Evolutionary conservation across 768 basidiomycete genomes (phyloP).

Genomic region (Lactifluus piperatus): DNA sequence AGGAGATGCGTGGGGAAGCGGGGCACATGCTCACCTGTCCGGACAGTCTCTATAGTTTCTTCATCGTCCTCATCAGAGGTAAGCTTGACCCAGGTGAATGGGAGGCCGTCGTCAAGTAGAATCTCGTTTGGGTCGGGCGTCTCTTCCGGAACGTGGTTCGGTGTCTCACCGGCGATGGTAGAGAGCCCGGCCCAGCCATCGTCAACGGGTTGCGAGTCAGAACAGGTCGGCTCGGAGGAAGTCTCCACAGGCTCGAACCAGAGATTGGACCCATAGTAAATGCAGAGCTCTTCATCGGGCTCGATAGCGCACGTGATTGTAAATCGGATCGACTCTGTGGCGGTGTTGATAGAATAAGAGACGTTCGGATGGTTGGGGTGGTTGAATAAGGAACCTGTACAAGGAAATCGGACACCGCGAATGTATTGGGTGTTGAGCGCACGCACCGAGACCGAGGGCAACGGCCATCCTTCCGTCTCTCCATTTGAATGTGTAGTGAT

Average conservation of each 20-base stretch:
- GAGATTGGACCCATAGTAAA: conserved; percentile 62
- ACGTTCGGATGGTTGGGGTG: conserved; percentile 66
- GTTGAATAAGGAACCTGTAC: conserved; percentile 72
- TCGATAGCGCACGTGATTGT: conserved; percentile 45
- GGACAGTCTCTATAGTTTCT: conserved; percentile 45
- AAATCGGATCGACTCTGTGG: conserved; percentile 54
- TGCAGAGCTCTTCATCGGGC: conserved; percentile 66
- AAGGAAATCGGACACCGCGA: not conserved
- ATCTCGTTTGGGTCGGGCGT: conserved; percentile 38
- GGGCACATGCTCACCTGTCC: conserved; percentile 37
- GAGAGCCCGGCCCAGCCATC: conserved; percentile 43
- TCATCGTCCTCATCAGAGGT: conserved; percentile 54
- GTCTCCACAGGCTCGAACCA: conserved; percentile 48
- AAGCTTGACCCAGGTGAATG: conserved; percentile 54
- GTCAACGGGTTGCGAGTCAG: conserved; percentile 20
- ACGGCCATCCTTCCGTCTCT: conserved; percentile 66
- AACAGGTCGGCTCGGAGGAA: not conserved
- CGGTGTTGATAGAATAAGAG: conserved; percentile 46
- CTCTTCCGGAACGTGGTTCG: conserved; percentile 15
- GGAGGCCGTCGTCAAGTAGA: conserved; percentile 50
- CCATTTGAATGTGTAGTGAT: conserved; percentile 76
- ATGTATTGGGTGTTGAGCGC: not conserved
- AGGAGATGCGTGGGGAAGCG: not conserved
- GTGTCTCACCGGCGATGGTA: conserved; percentile 19
- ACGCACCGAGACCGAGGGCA: conserved; percentile 29